phyloP scores from a whole-genome alignment of 768 basidiomycete genomes.

The Ramaria rubella region DNA sequence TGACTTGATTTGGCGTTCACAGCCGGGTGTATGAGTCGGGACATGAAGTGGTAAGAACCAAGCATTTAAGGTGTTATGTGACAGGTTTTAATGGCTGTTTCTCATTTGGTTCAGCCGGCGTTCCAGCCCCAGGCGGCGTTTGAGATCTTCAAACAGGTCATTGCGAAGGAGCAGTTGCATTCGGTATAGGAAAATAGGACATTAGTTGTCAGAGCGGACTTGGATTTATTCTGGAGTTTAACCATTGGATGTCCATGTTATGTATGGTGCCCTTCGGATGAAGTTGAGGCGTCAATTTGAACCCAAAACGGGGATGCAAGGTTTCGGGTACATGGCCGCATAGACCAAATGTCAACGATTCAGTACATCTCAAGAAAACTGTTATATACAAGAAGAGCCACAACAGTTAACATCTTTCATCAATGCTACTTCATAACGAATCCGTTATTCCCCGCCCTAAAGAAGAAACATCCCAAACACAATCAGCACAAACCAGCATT shows the following conservation, averaged over 20 bases:
- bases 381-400: neutral
- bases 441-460: constrained; percentile 3
- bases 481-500: neutral
- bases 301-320: too few relatives aligned
- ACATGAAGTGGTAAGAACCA: constrained; percentile 53
- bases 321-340: neutral
- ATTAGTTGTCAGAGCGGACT: neutral
- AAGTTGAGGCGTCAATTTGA: too few relatives aligned
- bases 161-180: constrained; percentile 46
- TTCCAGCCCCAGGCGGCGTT: constrained; percentile 55
- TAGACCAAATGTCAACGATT: neutral
- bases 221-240: too few relatives aligned
- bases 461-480: neutral
- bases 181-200: constrained; percentile 28
- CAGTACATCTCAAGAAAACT: neutral
- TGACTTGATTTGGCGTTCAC: constrained; percentile 2
- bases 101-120: constrained; percentile 43
- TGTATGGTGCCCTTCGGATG: too few relatives aligned
- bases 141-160: constrained; percentile 52
- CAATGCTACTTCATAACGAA: neutral
- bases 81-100: neutral
- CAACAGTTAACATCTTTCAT: neutral
- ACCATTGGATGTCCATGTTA: too few relatives aligned
- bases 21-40: constrained; percentile 54
- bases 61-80: neutral